A percentile compares a stretch with the other conserved stretches of the same genome.
Conservation (phyloP, 805 yeast genomes). For the Lipomyces lipofer region DNA sequence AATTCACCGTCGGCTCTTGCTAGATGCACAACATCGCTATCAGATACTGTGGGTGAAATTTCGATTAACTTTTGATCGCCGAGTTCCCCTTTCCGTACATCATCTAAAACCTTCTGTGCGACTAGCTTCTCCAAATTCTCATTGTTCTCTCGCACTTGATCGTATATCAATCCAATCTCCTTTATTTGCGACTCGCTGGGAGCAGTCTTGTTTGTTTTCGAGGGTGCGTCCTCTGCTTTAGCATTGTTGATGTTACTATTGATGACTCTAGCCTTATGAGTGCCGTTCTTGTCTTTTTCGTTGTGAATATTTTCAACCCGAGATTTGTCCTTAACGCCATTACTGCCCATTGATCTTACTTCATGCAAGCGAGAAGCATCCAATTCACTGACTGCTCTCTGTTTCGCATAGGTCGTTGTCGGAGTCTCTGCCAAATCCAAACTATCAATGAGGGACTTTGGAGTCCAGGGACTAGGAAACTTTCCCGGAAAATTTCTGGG, state of each 20-base stretch:
- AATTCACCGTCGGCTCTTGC: neutral
- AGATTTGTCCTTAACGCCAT: neutral
- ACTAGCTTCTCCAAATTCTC: conserved; percentile 8
- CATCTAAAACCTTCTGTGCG: neutral
- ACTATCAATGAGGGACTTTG: conserved; percentile 17
- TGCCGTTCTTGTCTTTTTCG: neutral
- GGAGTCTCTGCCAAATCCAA: conserved; percentile 22
- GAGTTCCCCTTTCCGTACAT: neutral
- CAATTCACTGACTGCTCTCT: neutral
- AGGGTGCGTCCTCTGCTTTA: too few relatives aligned
- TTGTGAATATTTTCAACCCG: neutral
- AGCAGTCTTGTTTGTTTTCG: too few relatives aligned
- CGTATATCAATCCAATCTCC: neutral
- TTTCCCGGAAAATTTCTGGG: conserved; percentile 33
- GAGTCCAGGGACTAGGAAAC: conserved; percentile 34
- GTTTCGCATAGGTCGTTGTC: conserved; percentile 9
- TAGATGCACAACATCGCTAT: neutral
- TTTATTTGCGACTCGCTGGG: neutral
- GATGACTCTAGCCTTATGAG: neutral
- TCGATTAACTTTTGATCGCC: too few relatives aligned
- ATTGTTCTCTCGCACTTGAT: conserved; percentile 10
- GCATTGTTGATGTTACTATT: too few relatives aligned
- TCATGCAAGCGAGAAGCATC: neutral
- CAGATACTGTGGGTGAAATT: too few relatives aligned
- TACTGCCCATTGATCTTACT: neutral